Percentiles rank a stretch among this genome's conserved stretches.
Evolutionary conservation across 2,329 filamentous ascomycete species (phyloP).

Genomic region (Fusarium incarnatum): DNA sequence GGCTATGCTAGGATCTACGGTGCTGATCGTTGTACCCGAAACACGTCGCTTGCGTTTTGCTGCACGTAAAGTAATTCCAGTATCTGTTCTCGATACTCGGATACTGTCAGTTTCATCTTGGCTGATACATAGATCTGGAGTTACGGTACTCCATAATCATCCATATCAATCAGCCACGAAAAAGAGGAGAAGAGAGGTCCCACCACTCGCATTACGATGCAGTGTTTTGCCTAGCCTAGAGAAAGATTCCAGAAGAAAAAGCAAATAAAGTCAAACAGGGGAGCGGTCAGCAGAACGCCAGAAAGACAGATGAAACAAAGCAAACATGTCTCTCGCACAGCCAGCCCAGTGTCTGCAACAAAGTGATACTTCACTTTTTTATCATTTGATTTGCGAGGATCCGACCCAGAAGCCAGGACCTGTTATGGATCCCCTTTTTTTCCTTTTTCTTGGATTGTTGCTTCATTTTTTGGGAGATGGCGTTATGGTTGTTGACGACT

Average conservation of each 20-base stretch:
- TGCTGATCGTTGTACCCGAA: conserved; percentile 28
- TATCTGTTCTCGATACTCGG: not conserved
- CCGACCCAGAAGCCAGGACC: conserved; percentile 1
- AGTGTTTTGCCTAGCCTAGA: conserved; percentile 12
- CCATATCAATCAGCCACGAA: not conserved
- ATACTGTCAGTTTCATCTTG: conserved; percentile 2
- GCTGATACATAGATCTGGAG: not conserved
- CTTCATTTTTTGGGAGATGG: conserved; percentile 13
- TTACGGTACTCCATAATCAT: not conserved
- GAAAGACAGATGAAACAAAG: conserved; percentile 24
- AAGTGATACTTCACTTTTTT: conserved; percentile 22
- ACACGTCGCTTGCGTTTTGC: conserved; percentile 18
- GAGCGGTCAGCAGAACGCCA: conserved; percentile 16
- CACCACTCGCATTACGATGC: conserved; percentile 10
- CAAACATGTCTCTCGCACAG: conserved; percentile 11
- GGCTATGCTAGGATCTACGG: conserved; percentile 18
- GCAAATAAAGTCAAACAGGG: conserved; percentile 35
- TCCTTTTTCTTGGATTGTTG: conserved; percentile 1
- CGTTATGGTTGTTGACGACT: conserved; percentile 22
- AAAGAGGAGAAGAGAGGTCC: not conserved
- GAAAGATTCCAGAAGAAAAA: conserved; percentile 44
- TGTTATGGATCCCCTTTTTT: conserved; percentile 6
- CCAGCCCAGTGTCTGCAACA: conserved; percentile 20
- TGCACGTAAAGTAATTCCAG: conserved; percentile 15
- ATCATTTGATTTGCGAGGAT: not conserved